Base-by-base conservation (phyloP, 2,329 filamentous ascomycete species). In the Seiridium unicorne region DNA sequence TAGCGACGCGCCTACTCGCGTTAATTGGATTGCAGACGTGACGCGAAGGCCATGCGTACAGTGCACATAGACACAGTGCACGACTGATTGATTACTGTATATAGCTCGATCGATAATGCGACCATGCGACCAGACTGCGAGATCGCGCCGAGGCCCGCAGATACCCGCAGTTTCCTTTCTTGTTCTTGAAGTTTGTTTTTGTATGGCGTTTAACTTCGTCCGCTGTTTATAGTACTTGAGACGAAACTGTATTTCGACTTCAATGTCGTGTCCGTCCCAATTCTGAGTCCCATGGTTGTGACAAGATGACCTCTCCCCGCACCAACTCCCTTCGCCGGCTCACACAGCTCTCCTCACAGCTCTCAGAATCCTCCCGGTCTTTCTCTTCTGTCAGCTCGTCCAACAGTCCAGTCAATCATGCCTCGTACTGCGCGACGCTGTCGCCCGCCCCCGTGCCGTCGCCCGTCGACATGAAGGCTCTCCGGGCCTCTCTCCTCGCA, bases 401-500 rank as follows among this genome's bases (percentile, higher is more conserved):
- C 40, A 34, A 13, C 10, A 31, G 35, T 13, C 40, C 44, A 10
- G 32, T 55, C 53, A 42, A 42, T 31, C 53, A 55, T 42, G 38
- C n/a, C 53, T 35, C 11, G n/a, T 55, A 55, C 53, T 44, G 53
- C 32, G 55, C 44, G 10, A 35, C 55, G 26, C 40, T 35, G 13
- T n/a, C 40, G 2, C 32, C 55, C 8, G 26, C 44, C 32, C 26
- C 55, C 31, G 18, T 46, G 32, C 26, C 55, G 34, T 35, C 46
- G 5, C 55, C 44, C 6, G 40, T 62, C 53, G 61, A 66, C 55
- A 61, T 69, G 10, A 63, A 65, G 40, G 51, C 60, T 40, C 66
- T 71, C 55, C 65, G 58, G 51, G 58, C 60, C 11, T 64, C 67
- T 35, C 68, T 73, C 68, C 51, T 69, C 3, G 60, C 60, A 38